Evolutionary conservation across 2,329 filamentous ascomycete species (phyloP).

Genomic region (Ascochyta lentis): DNA sequence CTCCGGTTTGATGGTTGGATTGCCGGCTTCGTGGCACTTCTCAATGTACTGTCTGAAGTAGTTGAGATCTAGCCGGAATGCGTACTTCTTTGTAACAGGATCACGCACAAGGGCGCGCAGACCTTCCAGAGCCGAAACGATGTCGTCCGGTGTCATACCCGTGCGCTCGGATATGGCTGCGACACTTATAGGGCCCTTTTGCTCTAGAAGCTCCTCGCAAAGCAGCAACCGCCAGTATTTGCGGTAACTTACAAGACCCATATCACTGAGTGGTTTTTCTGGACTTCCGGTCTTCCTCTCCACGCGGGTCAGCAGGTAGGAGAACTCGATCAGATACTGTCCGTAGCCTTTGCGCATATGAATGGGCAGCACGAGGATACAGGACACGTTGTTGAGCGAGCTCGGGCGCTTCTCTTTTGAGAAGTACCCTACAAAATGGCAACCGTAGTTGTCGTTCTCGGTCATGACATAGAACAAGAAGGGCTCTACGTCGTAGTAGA

Average conservation of each 20-base stretch:
- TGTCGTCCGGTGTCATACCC: slow-evolving; percentile 94
- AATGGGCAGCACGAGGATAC: slow-evolving; percentile 93
- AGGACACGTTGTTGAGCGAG: slow-evolving; percentile 96
- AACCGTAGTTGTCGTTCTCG: slow-evolving; percentile 88
- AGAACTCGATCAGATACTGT: slow-evolving; percentile 96
- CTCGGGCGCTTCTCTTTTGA: slow-evolving; percentile 97
- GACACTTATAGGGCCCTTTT: slow-evolving; percentile 62
- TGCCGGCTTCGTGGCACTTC: slow-evolving; percentile 88
- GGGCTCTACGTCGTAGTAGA: slow-evolving; percentile 97
- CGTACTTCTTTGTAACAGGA: slow-evolving; percentile 86
- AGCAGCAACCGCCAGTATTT: slow-evolving; percentile 95
- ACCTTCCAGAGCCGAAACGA: slow-evolving; percentile 90
- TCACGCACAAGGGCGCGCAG: slow-evolving; percentile 89
- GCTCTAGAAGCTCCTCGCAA: slow-evolving; percentile 79
- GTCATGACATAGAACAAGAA: slow-evolving; percentile 98
- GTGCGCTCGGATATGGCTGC: slow-evolving; percentile 81
- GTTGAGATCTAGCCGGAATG: slow-evolving; percentile 81
- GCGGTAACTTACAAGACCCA: slow-evolving; percentile 95
- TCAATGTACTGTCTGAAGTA: slow-evolving; percentile 88
- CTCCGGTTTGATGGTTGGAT: slow-evolving; percentile 81
- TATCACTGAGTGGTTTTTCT: slow-evolving; percentile 96
- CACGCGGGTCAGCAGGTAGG: slow-evolving; percentile 90
- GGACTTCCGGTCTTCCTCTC: slow-evolving; percentile 95
- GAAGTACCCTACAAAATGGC: slow-evolving; percentile 98
- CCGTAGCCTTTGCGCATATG: slow-evolving; percentile 98